A percentile compares a stretch with the other conserved stretches of the same genome.
These are phyloP conservation scores for Podospora anserina DNA, from an alignment of 495 filamentous ascomycete species.

Conservation along the genomic window DNA sequence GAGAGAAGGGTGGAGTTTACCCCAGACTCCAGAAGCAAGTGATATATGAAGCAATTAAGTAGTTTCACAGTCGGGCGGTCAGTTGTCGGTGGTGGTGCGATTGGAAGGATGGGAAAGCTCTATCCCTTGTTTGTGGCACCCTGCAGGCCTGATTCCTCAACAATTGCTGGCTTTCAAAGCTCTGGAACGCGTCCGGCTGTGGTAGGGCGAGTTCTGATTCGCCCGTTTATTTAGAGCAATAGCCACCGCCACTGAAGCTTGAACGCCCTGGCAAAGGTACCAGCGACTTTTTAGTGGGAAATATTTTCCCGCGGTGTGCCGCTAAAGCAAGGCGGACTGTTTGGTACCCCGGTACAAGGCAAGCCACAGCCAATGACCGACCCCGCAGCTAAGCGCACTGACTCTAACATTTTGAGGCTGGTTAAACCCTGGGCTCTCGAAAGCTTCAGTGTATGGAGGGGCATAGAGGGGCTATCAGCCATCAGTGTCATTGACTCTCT, in stretches of 20 bases:
- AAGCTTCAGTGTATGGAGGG: background rate
- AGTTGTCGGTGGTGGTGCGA: conserved; percentile 7
- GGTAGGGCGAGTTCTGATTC: background rate
- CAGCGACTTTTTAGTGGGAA: background rate
- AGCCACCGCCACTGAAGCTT: conserved; percentile 2
- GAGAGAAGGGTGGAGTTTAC: conserved; percentile 2
- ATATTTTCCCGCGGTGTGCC: background rate
- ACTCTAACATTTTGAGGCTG: background rate
- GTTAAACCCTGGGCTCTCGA: background rate
- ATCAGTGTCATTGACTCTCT: background rate
- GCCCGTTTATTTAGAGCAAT: background rate
- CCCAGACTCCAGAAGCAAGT: background rate
- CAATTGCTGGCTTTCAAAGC: background rate
- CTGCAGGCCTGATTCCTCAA: background rate
- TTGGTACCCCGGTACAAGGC: background rate
- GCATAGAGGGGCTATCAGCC: background rate
- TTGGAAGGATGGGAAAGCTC: background rate
- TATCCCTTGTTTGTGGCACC: background rate
- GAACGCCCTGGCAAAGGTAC: conserved; percentile 1
- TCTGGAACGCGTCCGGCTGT: background rate
- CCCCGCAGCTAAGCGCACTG: background rate
- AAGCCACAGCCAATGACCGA: background rate
- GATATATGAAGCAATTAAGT: conserved; percentile 7
- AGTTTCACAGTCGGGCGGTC: background rate
- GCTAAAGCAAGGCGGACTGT: background rate